Evolutionary conservation across 176 grass and related monocot genomes (phyloP), one percentile per base, ranked within the genome.

Genomic region (barley (Hordeum vulgare)): DNA sequence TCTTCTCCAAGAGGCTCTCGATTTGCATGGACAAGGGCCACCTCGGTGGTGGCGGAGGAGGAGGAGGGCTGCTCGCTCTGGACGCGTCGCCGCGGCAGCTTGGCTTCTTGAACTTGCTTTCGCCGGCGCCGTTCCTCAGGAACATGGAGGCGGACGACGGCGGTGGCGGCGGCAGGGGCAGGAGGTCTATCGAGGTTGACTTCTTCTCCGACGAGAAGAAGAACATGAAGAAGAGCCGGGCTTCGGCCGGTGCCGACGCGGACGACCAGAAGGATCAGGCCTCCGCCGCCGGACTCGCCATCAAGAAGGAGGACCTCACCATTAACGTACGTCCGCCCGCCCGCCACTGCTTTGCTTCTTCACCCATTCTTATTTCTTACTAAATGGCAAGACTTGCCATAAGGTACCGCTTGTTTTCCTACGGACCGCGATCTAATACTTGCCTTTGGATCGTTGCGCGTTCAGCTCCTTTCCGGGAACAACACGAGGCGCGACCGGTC

Each of bases 131-230:
- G 65, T 71, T 75, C 35, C 65, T 11, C 62, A 24, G 33, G 56
- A 61, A 3, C 45, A 89, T 80, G 86, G 83, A 83, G 17, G 86
- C 76, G 18, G 79, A 80, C 26, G 45, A 39, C 34, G n/a, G 56
- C 8, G 40, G 18, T 11, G 57, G 23, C 26, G 26, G 45, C 11
- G 66, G 57, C 1, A 36, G 74, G 77, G 34, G 77, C 4, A 53
- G 77, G 4, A 84, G 83, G 39, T 95, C 93, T 33, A 31, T 96
- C 3, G 96, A 93, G 89, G 86, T 98, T 7, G 96, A 98, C 82
- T 98, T 98, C 68, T 98, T 98, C 85, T 93, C 89, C 28, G 91
- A 88, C 47, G 86, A 98, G 80, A 98, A 95, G 87, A 86, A 89
- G 70, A 89, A 51, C 67, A 62, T 81, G 81, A 88, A 88, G 85